Evolutionary conservation across 208 protist species (phyloP), one percentile per base, ranked within the genome.

Genomic region (Acanthamoeba royreba): DNA sequence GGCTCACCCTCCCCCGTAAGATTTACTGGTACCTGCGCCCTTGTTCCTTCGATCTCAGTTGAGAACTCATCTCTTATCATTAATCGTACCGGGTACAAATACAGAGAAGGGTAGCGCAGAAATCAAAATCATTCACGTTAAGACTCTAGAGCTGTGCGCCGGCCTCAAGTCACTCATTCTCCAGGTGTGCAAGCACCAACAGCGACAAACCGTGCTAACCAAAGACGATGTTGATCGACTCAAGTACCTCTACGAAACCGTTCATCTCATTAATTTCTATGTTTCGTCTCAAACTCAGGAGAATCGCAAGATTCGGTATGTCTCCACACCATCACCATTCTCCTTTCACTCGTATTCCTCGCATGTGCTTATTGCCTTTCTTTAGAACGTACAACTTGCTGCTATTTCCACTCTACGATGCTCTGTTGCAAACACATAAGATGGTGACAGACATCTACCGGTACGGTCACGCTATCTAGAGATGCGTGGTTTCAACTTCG

Each of bases 211-310:
- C 72, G 42, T 83, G 42, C 72, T 83, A 17, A n/a, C 13, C 72
- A 83, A 83, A 46, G 87, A 79, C 53, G 87, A 92, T 61, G 28
- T 92, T 19, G 87, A 92, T 28, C 55, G 87, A 5, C 61, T 92
- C 45, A 92, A 92, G 58, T 92, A 81, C 33, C 87, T 92, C 42
- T 92, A 92, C 47, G 87, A 92, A 42, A 92, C 87, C 11, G 87
- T 92, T 33, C 87, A 92, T 35, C 61, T 92, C 31, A 92, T 92
- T 33, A 92, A 72, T 45, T 81, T 92, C 42, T 92, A 81, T 45
- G 87, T 92, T n/a, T 92, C 87, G 11, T 92, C 58, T 13, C 87
- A 92, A n/a, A 58, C 86, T 19, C 35, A 92, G 42, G 86, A 89
- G n/a, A 89, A 45, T 22, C 46, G 81, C 46, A 89, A 55, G n/a